Conservation (phyloP, 176 grass and related monocot species). For the Paspalum vaginatum region DNA sequence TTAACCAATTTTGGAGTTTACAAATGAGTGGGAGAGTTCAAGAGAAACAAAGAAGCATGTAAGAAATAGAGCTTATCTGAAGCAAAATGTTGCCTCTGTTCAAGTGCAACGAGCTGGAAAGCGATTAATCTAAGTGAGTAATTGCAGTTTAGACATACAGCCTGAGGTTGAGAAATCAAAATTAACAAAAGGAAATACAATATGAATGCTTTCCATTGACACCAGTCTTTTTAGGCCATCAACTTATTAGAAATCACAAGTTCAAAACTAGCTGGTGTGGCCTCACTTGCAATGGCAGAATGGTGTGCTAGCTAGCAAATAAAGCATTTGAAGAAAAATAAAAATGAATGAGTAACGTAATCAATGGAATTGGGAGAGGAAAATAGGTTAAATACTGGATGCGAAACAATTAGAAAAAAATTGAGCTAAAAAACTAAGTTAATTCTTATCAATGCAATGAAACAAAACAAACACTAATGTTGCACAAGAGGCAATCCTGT, state of each 20-base stretch:
- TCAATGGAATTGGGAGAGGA: neutral
- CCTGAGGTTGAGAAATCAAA: neutral
- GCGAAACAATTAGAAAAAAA: neutral
- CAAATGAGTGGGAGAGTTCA: neutral
- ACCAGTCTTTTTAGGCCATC: neutral
- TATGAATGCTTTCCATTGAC: neutral
- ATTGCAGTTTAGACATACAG: too few species aligned
- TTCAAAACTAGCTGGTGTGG: neutral
- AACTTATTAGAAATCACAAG: constrained; percentile 1
- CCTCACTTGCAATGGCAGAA: neutral
- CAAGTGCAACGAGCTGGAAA: neutral
- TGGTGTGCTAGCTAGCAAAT: constrained; percentile 4
- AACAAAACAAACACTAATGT: constrained; percentile 20
- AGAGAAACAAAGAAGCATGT: neutral
- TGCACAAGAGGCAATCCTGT: neutral
- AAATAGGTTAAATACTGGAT: constrained; percentile 9
- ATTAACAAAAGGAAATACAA: neutral
- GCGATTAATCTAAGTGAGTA: neutral
- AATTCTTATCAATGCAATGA: constrained; percentile 4
- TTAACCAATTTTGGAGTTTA: neutral
- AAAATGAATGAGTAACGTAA: constrained; percentile 3
- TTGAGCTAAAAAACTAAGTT: constrained; percentile 29
- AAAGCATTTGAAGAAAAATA: neutral
- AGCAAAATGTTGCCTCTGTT: neutral
- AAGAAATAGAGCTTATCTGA: neutral